phyloP scores from a whole-genome alignment of 306 rosid genomes.

The Trichosanthes cucumerina region DNA sequence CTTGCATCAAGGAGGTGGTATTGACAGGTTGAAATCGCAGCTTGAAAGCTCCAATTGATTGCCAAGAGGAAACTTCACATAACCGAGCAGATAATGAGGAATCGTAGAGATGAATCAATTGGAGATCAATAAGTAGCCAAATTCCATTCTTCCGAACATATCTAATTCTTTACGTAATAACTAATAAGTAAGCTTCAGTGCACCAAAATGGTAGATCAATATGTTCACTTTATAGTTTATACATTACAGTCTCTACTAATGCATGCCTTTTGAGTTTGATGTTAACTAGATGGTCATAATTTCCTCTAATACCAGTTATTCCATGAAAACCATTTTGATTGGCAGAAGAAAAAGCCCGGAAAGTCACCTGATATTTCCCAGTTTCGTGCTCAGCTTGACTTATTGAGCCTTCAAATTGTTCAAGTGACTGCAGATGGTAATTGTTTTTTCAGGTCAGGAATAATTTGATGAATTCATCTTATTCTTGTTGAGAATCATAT shows the following conservation, averaged over 20 bases:
- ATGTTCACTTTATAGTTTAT: neutral
- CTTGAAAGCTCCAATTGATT: too few species aligned
- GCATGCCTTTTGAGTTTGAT: neutral
- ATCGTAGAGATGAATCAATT: too few species aligned
- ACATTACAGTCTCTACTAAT: neutral
- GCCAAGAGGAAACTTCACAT: too few species aligned
- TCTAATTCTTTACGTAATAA: neutral
- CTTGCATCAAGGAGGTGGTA: too few species aligned
- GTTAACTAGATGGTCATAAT: neutral
- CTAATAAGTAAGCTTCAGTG: neutral
- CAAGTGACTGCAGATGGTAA: conserved; percentile 85
- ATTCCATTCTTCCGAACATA: neutral
- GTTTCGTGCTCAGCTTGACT: conserved; percentile 58
- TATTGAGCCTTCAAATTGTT: conserved; percentile 44
- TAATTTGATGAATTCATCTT: conserved; percentile 7
- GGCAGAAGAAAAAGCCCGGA: conserved; percentile 54
- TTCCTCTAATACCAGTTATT: neutral
- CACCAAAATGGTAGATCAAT: neutral
- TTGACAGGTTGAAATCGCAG: too few species aligned
- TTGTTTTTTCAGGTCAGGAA: conserved; percentile 80
- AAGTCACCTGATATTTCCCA: conserved; percentile 42
- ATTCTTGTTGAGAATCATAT: neutral
- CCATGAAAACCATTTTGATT: conserved; percentile 11
- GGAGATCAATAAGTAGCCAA: too few species aligned
- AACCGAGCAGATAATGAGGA: too few species aligned